phyloP scores from a whole-genome alignment of 345 rosid species.

The Streptanthus diversifolius region DNA sequence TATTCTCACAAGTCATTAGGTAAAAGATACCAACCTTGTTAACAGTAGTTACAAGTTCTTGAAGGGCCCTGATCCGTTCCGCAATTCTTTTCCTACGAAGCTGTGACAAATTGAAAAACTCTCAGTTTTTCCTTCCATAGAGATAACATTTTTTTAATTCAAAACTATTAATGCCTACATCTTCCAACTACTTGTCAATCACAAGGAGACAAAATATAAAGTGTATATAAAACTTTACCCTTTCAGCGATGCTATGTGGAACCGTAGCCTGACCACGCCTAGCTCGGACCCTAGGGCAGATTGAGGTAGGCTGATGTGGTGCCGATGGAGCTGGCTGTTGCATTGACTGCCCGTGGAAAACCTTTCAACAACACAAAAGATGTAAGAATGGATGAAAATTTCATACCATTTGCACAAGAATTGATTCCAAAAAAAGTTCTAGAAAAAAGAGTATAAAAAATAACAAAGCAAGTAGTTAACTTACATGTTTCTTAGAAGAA shows the following conservation, averaged over 20 bases:
- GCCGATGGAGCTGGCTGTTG: slow-evolving; percentile 61
- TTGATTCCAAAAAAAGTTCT: neutral
- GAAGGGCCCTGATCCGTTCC: slow-evolving; percentile 94
- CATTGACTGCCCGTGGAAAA: slow-evolving; percentile 87
- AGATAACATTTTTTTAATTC: neutral
- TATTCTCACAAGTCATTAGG: too few species aligned
- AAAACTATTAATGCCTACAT: slow-evolving; percentile 1
- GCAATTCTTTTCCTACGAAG: slow-evolving; percentile 97
- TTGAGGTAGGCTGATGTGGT: slow-evolving; percentile 78
- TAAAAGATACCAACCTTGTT: slow-evolving; percentile 63
- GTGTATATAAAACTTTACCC: slow-evolving; percentile 47
- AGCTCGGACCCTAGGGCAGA: slow-evolving; percentile 98
- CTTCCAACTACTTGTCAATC: neutral
- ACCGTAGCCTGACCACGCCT: slow-evolving; percentile 99
- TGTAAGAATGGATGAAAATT: neutral
- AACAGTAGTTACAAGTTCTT: slow-evolving; percentile 96
- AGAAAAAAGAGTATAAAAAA: too few species aligned
- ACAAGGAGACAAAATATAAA: neutral
- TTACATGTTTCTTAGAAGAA: slow-evolving; percentile 67
- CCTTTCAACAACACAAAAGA: slow-evolving; percentile 42
- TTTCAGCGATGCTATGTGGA: slow-evolving; percentile 99
- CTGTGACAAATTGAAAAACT: slow-evolving; percentile 41
- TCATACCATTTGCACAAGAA: neutral
- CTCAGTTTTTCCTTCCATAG: neutral
- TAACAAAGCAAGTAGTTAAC: slow-evolving; percentile 6